A percentile compares a stretch with the other conserved stretches of the same genome.
phyloP scores from a whole-genome alignment of 2,329 filamentous ascomycete species.

The Fusarium vanettenii region DNA sequence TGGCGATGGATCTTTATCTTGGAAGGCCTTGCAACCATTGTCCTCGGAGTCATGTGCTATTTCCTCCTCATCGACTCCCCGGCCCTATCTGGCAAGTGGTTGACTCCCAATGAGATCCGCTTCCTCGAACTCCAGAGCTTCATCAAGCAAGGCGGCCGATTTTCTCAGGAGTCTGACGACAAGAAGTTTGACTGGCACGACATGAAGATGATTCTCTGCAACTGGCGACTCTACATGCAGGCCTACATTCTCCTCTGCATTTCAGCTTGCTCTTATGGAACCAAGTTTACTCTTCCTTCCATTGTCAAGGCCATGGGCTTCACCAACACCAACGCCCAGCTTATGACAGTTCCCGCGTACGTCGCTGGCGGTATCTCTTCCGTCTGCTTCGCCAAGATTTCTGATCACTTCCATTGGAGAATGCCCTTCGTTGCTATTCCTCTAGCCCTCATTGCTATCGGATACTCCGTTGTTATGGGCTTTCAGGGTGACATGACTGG shows the following conservation, averaged over 20 bases:
- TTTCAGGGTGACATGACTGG: neutral
- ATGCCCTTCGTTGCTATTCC: neutral
- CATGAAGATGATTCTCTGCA: neutral
- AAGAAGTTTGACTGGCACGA: neutral
- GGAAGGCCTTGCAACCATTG: neutral
- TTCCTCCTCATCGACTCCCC: neutral
- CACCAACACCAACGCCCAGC: neutral
- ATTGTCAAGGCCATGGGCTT: neutral
- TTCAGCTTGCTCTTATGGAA: neutral
- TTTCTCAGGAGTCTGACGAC: neutral
- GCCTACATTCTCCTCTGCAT: neutral
- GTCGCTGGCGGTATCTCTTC: neutral
- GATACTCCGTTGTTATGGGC: neutral
- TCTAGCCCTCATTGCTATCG: neutral
- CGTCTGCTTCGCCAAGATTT: neutral
- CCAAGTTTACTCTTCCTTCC: neutral
- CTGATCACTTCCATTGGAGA: neutral
- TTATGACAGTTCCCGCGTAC: neutral
- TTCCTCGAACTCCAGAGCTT: neutral
- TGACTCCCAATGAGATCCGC: neutral
- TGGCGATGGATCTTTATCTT: neutral
- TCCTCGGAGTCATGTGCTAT: neutral
- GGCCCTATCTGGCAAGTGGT: neutral
- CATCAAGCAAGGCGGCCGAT: neutral
- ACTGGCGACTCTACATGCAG: neutral